Base-by-base conservation (phyloP, 352 stramenopile genomes). In the Phytophthora idaei region DNA sequence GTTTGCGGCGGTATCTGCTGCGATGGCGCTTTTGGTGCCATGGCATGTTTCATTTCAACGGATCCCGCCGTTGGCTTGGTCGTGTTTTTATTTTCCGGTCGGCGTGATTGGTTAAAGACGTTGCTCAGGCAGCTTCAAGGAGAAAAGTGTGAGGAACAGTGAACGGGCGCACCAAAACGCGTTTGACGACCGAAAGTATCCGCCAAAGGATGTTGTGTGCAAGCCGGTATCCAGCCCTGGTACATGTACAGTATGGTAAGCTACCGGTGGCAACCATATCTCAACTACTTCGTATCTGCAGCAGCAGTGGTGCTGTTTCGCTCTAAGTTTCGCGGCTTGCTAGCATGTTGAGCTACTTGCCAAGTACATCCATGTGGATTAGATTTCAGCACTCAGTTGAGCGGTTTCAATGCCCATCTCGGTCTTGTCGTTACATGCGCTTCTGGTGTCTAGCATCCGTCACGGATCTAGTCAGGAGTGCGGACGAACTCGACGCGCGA, bases 21-120 rank as follows among this genome's bases (percentile, higher is more conserved):
- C 39, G 57, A 36, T 42, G 11, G 11, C 12, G 36, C 12, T 42
- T 42, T 21, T 21, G 21, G 21, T 21, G 2, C 29, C n/a, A 36
- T 36, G 27, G 41, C 15, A 37, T 25, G 29, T 51, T 57, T 51
- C 51, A 71, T 51, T 57, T 51, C 51, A 71, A 57, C 57, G 57
- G 50, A 69, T 58, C 59, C 42, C 57, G 48, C 60, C 61, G 60
- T 42, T 69, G 34, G 14, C 27, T 8, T 44, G 7, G n/a, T 41
- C 50, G 21, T 49, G 44, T 39, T 25, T 74, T 74, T 74, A 74
- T 64, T 66, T 63, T 64, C 64, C 31, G 10, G 29, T 11, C 5
- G 45, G 50, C 59, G 27, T 71, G 63, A 74, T 74, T 74, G 67
- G 67, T 57, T 70, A 50, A 51, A 55, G 17, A 69, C 29, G 57